Conservation (phyloP, 1,284 basidiomycete species). For the Neonothopanus nambi region DNA sequence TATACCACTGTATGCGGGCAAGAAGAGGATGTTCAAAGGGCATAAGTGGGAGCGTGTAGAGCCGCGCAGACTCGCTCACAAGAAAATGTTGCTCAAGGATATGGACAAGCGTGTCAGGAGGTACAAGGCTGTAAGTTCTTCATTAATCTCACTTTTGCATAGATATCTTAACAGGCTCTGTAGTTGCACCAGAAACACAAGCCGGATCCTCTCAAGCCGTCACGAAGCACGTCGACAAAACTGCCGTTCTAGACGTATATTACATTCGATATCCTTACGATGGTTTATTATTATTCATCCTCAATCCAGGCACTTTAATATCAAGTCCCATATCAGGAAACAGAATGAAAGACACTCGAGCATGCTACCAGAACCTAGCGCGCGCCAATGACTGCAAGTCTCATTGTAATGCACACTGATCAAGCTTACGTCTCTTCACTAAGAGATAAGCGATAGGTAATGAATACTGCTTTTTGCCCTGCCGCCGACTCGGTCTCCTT, state of each 20-base stretch:
- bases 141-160: constrained; percentile 3
- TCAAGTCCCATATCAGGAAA: too few relatives aligned
- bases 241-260: constrained; percentile 48
- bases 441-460: too few relatives aligned
- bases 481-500: not conserved
- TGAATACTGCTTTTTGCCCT: too few relatives aligned
- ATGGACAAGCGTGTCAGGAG: constrained; percentile 63
- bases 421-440: too few relatives aligned
- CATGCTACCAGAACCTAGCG: too few relatives aligned
- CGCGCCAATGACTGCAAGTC: too few relatives aligned
- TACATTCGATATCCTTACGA: not conserved
- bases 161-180: constrained; percentile 10
- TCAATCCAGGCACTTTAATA: too few relatives aligned
- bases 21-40: constrained; percentile 84
- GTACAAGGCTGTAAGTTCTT: constrained; percentile 60
- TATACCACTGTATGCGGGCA: constrained; percentile 66
- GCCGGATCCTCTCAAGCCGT: constrained; percentile 55
- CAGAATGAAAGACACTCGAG: too few relatives aligned
- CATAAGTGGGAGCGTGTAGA: constrained; percentile 74
- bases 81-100: constrained; percentile 58
- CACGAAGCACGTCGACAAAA: constrained; percentile 46
- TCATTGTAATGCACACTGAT: too few relatives aligned
- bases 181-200: constrained; percentile 54
- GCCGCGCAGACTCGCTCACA: constrained; percentile 44
- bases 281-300: too few relatives aligned